Evolutionary conservation across 2,329 filamentous ascomycete genomes (phyloP), one percentile per base, ranked within the genome.

Genomic region (Clarireedia sp.): DNA sequence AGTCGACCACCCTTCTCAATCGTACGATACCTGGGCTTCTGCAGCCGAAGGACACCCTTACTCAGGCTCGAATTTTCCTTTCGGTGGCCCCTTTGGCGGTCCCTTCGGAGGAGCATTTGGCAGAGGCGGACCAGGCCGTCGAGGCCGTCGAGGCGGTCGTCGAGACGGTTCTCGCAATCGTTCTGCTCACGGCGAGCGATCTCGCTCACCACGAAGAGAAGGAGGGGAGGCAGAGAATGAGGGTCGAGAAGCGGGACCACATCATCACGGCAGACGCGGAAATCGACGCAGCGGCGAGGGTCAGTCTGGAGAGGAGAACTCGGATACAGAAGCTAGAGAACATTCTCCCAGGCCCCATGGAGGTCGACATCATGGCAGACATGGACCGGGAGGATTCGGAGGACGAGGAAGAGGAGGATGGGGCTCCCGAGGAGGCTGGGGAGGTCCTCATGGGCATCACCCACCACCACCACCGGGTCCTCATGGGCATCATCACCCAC

Each of bases 201-300:
- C 44, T 51, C 58, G 23, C 59, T 57, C 48, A 48, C 58, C 54
- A 44, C 59, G 60, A 47, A 55, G 62, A 45, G 60, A 64, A 47
- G 60, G 60, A 21, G 61, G 67, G 14, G 36, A 51, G 8, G 41
- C 29, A 8, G 59, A 57, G 23, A 50, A 48, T 2, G 59, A 60
- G 45, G 50, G 24, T 29, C 52, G 26, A 26, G 61, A 64, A 44
- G 57, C 48, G 36, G 36, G 17, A 14, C 19, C 37, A 55, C 23
- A 46, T 46, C 56, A 72, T 71, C 21, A 60, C 62, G 14, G 68
- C 67, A 51, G 36, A 54, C 49, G 43, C 2, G 33, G 57, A 51
- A 43, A 55, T 52, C 8, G 17, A 12, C 41, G 29, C n/a, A 41
- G n/a, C 41, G 43, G 47, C 23, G 46, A 41, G 14, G 56, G 41